These are phyloP conservation scores for Fusarium sp. DNA, from an alignment of 2,329 filamentous ascomycete species.

Conservation along the genomic window DNA sequence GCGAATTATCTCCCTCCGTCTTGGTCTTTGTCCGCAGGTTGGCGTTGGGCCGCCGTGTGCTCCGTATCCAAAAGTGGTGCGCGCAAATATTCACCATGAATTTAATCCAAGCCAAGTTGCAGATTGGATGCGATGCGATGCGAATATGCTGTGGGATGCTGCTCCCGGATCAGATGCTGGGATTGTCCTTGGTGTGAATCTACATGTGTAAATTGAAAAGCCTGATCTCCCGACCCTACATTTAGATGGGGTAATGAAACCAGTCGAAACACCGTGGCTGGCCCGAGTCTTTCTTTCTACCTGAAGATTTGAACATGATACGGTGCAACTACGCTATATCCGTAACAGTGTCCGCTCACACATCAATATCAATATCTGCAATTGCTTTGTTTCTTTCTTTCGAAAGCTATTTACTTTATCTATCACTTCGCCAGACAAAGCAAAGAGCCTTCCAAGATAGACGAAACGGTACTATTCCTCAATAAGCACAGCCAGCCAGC, in stretches of 20 bases:
- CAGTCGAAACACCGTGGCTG: slow-evolving; percentile 7
- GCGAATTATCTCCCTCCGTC: slow-evolving; percentile 4
- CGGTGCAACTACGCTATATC: background rate
- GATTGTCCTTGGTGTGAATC: slow-evolving; percentile 23
- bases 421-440: background rate
- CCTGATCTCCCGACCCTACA: slow-evolving; percentile 5
- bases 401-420: background rate
- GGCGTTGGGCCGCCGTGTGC: slow-evolving; percentile 2
- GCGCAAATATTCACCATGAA: slow-evolving; percentile 10
- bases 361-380: background rate
- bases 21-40: background rate
- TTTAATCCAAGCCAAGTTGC: background rate
- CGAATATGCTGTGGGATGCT: slow-evolving; percentile 8
- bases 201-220: background rate
- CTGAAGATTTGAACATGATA: background rate
- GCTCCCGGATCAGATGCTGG: slow-evolving; percentile 30
- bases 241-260: background rate
- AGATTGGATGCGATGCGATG: slow-evolving; percentile 4
- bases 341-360: background rate
- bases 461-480: slow-evolving; percentile 27
- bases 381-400: background rate
- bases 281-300: background rate
- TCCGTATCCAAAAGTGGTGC: slow-evolving; percentile 13
- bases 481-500: slow-evolving; percentile 33
- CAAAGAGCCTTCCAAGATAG: slow-evolving; percentile 19